Percentiles rank a stretch among this genome's conserved stretches.
phyloP scores from a whole-genome alignment of 257 asterid genomes.

The Hygrophila difformis region DNA sequence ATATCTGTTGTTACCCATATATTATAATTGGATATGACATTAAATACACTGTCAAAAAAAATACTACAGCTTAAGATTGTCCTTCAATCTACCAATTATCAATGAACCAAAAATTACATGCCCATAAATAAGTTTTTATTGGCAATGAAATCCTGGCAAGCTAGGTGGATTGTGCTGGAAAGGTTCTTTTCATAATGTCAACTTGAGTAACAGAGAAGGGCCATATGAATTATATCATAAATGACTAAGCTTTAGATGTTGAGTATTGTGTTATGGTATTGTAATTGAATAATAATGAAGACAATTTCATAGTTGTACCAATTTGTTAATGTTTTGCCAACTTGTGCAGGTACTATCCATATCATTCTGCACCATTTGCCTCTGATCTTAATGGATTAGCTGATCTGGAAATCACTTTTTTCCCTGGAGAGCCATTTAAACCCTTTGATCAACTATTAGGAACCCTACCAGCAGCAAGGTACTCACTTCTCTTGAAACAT shows the following conservation, averaged over 20 bases:
- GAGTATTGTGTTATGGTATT: constrained; percentile 7
- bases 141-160: too few species aligned
- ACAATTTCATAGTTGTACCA: constrained; percentile 4
- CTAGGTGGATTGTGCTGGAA: constrained; percentile 5
- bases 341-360: constrained; percentile 80
- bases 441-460: constrained; percentile 99
- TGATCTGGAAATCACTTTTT: constrained; percentile 83
- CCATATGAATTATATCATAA: constrained; percentile 10
- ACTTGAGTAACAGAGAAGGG: constrained; percentile 11
- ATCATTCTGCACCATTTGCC: constrained; percentile 98
- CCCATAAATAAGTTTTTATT: too few species aligned
- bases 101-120: constrained; percentile 9
- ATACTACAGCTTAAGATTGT: constrained; percentile 6
- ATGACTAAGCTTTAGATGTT: constrained; percentile 1
- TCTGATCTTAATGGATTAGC: constrained; percentile 78
- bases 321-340: constrained; percentile 12
- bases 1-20: constrained; percentile 8
- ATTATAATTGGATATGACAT: constrained; percentile 5
- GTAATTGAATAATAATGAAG: constrained; percentile 2
- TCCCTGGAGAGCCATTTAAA: constrained; percentile 82
- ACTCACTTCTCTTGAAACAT: constrained; percentile 10
- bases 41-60: not conserved
- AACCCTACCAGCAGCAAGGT: constrained; percentile 97
- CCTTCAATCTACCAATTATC: constrained; percentile 13
- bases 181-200: not conserved